Evolutionary conservation across 768 basidiomycete genomes (phyloP).

Genomic region (Tricholoma flavovirens): DNA sequence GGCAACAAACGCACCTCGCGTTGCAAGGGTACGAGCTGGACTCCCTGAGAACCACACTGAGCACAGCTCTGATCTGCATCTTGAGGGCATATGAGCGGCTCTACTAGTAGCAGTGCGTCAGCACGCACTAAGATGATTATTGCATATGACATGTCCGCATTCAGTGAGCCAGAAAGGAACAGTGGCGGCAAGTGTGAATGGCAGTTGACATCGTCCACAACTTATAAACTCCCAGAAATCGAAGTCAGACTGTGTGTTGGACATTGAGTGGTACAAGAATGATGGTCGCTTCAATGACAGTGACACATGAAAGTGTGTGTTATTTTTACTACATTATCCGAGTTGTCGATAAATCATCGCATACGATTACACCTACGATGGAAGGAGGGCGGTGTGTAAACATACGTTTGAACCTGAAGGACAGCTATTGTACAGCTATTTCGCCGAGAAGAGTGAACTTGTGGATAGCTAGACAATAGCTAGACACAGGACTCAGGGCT

Average conservation of each 20-base stretch:
- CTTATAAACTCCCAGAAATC: conserved; percentile 80
- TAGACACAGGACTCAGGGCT: background rate
- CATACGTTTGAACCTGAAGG: too few species aligned
- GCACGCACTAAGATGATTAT: conserved; percentile 70
- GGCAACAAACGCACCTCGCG: conserved; percentile 47
- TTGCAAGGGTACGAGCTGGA: conserved; percentile 70
- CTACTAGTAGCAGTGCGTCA: background rate
- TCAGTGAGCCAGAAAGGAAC: conserved; percentile 87
- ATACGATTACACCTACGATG: too few species aligned
- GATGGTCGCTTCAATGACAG: too few species aligned
- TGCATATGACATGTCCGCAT: conserved; percentile 84
- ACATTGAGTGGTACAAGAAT: conserved; percentile 25
- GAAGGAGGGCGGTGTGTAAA: too few species aligned
- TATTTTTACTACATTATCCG: too few species aligned
- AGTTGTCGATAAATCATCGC: too few species aligned
- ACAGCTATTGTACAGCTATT: too few species aligned
- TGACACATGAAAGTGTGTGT: too few species aligned
- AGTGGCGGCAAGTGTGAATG: conserved; percentile 50
- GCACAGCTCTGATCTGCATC: conserved; percentile 70
- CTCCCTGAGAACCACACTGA: conserved; percentile 56
- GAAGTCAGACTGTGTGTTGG: conserved; percentile 33
- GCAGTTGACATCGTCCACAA: conserved; percentile 66
- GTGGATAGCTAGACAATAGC: too few species aligned
- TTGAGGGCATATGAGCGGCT: conserved; percentile 21
- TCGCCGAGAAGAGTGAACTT: too few species aligned